These are phyloP conservation scores for Penicillium manginii DNA, from an alignment of 495 filamentous ascomycete genomes.

Conservation along the genomic window DNA sequence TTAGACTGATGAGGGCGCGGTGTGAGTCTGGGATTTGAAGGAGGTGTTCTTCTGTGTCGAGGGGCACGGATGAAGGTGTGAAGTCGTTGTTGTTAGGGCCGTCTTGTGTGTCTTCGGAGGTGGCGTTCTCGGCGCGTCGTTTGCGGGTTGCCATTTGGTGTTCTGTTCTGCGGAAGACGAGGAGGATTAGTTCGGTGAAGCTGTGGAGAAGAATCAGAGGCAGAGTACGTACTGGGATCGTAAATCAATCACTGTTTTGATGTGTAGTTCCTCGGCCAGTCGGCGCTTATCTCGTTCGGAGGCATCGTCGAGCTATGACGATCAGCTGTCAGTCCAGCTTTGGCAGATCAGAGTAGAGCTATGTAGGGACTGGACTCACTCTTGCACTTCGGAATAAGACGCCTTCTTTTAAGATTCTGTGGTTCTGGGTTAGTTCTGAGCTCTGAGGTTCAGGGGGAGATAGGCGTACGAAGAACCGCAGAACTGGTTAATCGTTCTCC, in stretches of 20 bases:
- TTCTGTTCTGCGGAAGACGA: conserved; percentile 59
- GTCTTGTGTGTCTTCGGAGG: conserved; percentile 11
- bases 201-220: too few relatives aligned
- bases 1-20: conserved; percentile 69
- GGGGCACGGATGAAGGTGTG: conserved; percentile 31
- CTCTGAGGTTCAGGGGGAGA: neutral
- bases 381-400: conserved; percentile 74
- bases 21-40: conserved; percentile 62
- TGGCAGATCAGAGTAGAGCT: neutral
- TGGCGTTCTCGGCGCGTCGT: conserved; percentile 47
- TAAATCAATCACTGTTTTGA: conserved; percentile 76
- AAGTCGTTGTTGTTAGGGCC: conserved; percentile 23
- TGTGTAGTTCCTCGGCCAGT: conserved; percentile 63
- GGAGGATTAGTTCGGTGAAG: conserved; percentile 11
- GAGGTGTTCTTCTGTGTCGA: conserved; percentile 48
- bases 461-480: conserved; percentile 53
- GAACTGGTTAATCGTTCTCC: conserved; percentile 67
- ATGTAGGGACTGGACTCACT: conserved; percentile 43
- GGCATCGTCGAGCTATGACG: conserved; percentile 63
- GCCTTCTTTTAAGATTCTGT: conserved; percentile 68
- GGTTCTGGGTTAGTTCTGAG: conserved; percentile 12
- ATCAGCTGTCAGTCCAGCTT: conserved; percentile 3
- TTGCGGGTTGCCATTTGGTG: conserved; percentile 70
- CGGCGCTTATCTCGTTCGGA: conserved; percentile 62
- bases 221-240: conserved; percentile 74